Evolutionary conservation across 805 yeast species (phyloP).

Genomic region (Ogataea corticis): DNA sequence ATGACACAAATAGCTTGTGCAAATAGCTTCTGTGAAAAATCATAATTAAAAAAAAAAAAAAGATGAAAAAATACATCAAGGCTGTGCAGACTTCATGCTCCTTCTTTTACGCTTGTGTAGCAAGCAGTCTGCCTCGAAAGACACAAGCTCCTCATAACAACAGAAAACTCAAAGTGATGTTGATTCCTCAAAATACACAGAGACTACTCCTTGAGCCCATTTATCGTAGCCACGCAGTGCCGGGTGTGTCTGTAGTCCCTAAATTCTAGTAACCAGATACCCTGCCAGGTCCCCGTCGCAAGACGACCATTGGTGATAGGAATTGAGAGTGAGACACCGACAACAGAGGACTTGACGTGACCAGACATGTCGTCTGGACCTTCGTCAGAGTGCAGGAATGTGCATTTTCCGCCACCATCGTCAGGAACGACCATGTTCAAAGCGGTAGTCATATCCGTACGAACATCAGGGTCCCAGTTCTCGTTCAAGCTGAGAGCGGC

Average conservation of each 20-base stretch:
- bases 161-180: not conserved
- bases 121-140: too few relatives aligned
- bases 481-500: constrained; percentile 78
- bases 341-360: constrained; percentile 61
- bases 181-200: not conserved
- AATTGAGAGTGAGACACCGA: constrained; percentile 65
- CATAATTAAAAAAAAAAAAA: not conserved
- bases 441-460: constrained; percentile 64
- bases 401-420: constrained; percentile 41
- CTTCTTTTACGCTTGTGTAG: too few relatives aligned
- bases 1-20: not conserved
- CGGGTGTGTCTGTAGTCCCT: constrained; percentile 64
- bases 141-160: too few relatives aligned
- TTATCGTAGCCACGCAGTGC: constrained; percentile 68
- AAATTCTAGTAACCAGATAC: constrained; percentile 75
- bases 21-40: not conserved
- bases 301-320: constrained; percentile 70
- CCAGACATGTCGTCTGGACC: constrained; percentile 88
- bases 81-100: too few relatives aligned
- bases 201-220: constrained; percentile 47
- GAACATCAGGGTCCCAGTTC: constrained; percentile 78
- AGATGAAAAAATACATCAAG: not conserved
- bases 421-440: constrained; percentile 72
- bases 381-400: constrained; percentile 66
- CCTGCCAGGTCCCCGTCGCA: constrained; percentile 85